phyloP scores from a whole-genome alignment of 306 rosid species.

The Quercus ilex region DNA sequence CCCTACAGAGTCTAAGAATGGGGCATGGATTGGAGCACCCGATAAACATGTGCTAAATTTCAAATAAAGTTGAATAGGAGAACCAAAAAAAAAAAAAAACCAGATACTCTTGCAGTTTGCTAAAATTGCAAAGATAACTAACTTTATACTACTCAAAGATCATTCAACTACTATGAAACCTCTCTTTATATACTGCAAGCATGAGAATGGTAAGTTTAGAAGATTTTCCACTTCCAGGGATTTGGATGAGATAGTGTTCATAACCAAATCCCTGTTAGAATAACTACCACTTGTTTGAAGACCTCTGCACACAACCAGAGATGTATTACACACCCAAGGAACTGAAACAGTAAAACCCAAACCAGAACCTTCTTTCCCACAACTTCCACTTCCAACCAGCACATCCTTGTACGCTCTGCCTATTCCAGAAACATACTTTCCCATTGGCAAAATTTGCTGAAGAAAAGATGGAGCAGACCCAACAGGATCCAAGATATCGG shows the following conservation, averaged over 20 bases:
- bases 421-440: conserved; percentile 58
- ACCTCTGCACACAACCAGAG: conserved; percentile 85
- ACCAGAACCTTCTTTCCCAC: conserved; percentile 39
- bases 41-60: too few species aligned
- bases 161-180: conserved; percentile 64
- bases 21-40: too few species aligned
- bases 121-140: not conserved
- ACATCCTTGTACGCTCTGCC: conserved; percentile 68
- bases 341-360: conserved; percentile 76
- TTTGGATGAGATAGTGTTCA: conserved; percentile 50
- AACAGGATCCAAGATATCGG: conserved; percentile 42
- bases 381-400: conserved; percentile 41
- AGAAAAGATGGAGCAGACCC: conserved; percentile 50
- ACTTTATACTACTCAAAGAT: not conserved
- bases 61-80: too few species aligned
- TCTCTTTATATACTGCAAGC: conserved; percentile 65
- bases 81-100: not conserved
- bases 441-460: conserved; percentile 61
- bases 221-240: conserved; percentile 69
- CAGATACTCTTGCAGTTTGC: not conserved
- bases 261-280: conserved; percentile 32
- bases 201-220: conserved; percentile 70
- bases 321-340: conserved; percentile 88
- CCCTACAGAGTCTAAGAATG: too few species aligned
- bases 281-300: conserved; percentile 27